Evolutionary conservation across 2,329 filamentous ascomycete genomes (phyloP), one percentile per base, ranked within the genome.

Genomic region (Corynespora cassiicola): DNA sequence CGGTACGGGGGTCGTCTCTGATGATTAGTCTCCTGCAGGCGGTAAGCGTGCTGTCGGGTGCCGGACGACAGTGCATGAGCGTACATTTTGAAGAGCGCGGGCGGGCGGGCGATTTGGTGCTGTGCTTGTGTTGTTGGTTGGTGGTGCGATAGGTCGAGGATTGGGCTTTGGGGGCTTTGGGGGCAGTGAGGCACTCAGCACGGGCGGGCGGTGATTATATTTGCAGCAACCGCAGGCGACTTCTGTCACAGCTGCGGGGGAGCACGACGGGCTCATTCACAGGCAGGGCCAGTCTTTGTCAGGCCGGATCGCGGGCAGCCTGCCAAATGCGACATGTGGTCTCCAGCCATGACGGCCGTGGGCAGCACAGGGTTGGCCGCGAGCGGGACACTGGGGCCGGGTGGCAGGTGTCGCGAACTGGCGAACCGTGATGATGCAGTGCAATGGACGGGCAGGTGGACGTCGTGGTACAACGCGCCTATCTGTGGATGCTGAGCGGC

Each of bases 1-100:
- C 86, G 47, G 78, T 74, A 37, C 77, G 69, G 54, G 85, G 77
- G 59, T 89, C 79, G 66, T 91, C 84, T 65, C 87, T 81, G 64
- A 94, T 87, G 69, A 94, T 91, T 61, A 94, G 81, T 74, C 88
- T 85, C 88, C 89, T 94, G 56, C 22, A 54, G 43, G 39, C 33
- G 36, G 59, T 68, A 47, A 66, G 61, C 54, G 40, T 42, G 35
- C 33, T 48, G 46, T 33, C 56, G 41, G 35, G 37, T 30, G 23
- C 29, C 30, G 42, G 37, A 31, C 46, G 39, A 32, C 33, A 32
- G 43, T 52, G 54, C 52, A 59, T 53, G 45, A 51, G 54, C 59
- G 45, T 66, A 66, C 65, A 66, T 66, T 54, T 28, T 59, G 50
- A 35, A 30, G 27, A 42, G n/a, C n/a, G n/a, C n/a, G n/a, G n/a